Percentiles rank a stretch among this genome's conserved stretches.
These are phyloP conservation scores for Epichloe baconii DNA, from an alignment of 2,329 filamentous ascomycete species.

Conservation along the genomic window DNA sequence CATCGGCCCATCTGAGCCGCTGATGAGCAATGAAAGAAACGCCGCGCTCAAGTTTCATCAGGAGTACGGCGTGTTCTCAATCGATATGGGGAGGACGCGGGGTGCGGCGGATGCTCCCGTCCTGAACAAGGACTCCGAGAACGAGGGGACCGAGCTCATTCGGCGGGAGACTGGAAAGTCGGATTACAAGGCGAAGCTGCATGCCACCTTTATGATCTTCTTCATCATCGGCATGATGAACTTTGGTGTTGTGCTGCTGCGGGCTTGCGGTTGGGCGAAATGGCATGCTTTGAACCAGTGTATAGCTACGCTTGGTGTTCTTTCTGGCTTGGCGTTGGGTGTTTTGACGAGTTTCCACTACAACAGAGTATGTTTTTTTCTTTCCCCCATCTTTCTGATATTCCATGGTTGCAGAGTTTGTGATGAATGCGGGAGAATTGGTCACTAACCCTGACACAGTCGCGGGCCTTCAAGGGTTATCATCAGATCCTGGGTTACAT, in stretches of 20 bases:
- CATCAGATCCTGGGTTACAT: constrained; percentile 49
- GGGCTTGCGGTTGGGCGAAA: constrained; percentile 35
- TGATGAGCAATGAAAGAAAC: constrained; percentile 27
- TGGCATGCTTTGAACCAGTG: constrained; percentile 43
- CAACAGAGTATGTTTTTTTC: constrained; percentile 35
- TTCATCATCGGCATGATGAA: constrained; percentile 43
- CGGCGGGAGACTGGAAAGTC: constrained; percentile 17
- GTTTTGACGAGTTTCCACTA: constrained; percentile 39
- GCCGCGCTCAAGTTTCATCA: constrained; percentile 38
- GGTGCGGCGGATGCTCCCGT: constrained; percentile 29
- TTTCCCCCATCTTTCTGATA: too few species aligned
- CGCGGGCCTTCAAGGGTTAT: constrained; percentile 35
- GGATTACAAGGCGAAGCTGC: constrained; percentile 28
- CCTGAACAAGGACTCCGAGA: constrained; percentile 20
- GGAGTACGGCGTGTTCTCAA: constrained; percentile 39
- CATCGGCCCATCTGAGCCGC: constrained; percentile 32
- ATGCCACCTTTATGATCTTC: constrained; percentile 41
- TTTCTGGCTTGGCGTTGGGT: constrained; percentile 38
- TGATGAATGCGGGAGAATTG: not conserved
- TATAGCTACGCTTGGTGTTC: constrained; percentile 32
- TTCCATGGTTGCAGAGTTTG: not conserved
- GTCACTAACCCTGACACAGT: constrained; percentile 21
- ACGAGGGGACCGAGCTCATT: constrained; percentile 23
- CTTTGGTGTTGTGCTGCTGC: constrained; percentile 38
- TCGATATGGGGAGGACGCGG: constrained; percentile 40